phyloP scores from a whole-genome alignment of 1,139 yeast genomes.

The Debaryomycetaceae sp. region DNA sequence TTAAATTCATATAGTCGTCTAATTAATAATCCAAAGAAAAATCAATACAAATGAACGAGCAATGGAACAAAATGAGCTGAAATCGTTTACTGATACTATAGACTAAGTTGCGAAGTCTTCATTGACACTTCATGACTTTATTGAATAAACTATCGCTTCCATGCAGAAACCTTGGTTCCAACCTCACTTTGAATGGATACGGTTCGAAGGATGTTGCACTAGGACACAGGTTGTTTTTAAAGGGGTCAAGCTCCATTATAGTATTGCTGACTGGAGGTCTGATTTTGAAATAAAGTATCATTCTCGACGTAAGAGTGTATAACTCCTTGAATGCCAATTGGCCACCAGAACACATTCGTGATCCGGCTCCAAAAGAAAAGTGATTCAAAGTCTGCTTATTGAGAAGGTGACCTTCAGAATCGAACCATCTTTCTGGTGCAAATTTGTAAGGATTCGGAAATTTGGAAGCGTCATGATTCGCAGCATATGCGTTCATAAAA shows the following conservation, averaged over 20 bases:
- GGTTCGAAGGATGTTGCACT: slow-evolving; percentile 64
- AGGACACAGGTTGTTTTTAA: slow-evolving; percentile 46
- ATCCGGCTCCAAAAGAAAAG: slow-evolving; percentile 68
- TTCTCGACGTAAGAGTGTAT: slow-evolving; percentile 39
- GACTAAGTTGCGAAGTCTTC: neutral
- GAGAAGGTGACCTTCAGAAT: slow-evolving; percentile 17
- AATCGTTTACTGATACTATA: neutral
- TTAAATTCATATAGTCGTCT: neutral
- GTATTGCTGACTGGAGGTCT: slow-evolving; percentile 29
- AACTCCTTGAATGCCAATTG: slow-evolving; percentile 61
- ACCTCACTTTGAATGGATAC: slow-evolving; percentile 32
- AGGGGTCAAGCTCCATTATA: slow-evolving; percentile 48
- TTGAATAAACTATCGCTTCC: slow-evolving; percentile 20
- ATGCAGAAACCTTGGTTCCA: slow-evolving; percentile 19
- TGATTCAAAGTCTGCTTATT: slow-evolving; percentile 33
- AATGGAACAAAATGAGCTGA: too few relatives aligned
- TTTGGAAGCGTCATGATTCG: slow-evolving; percentile 55
- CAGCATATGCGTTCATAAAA: slow-evolving; percentile 68
- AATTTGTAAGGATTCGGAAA: slow-evolving; percentile 53
- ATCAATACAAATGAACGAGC: too few relatives aligned
- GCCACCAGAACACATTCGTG: slow-evolving; percentile 67
- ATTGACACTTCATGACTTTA: slow-evolving; percentile 9
- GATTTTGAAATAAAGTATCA: slow-evolving; percentile 36
- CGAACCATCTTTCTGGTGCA: slow-evolving; percentile 58
- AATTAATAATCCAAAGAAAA: too few relatives aligned